phyloP scores from a whole-genome alignment of 805 yeast species.

The Torulaspora indica region DNA sequence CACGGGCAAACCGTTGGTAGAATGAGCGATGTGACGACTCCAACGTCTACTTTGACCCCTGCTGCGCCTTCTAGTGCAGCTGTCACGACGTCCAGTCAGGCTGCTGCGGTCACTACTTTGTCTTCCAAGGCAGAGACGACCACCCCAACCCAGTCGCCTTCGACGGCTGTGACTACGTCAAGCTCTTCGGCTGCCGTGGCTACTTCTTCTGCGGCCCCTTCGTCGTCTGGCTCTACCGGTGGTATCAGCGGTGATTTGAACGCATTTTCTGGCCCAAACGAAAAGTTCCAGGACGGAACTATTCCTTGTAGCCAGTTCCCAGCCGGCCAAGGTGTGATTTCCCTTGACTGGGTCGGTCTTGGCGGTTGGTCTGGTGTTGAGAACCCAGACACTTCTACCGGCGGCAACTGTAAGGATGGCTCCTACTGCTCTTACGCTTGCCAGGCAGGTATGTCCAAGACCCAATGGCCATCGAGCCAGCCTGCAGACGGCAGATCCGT shows the following conservation, averaged over 20 bases:
- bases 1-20: constrained; percentile 42
- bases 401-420: constrained; percentile 73
- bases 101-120: constrained; percentile 27
- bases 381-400: constrained; percentile 48
- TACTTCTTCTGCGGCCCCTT: constrained; percentile 28
- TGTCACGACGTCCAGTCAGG: constrained; percentile 30
- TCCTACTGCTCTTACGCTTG: constrained; percentile 96
- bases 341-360: constrained; percentile 51
- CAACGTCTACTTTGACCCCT: constrained; percentile 28
- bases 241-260: constrained; percentile 53
- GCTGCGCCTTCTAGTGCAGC: constrained; percentile 22
- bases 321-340: constrained; percentile 66
- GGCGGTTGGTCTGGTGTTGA: constrained; percentile 47
- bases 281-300: constrained; percentile 64
- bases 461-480: constrained; percentile 92
- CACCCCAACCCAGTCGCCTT: constrained; percentile 25
- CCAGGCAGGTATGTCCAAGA: constrained; percentile 98
- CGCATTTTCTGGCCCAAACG: constrained; percentile 52
- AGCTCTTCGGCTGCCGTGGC: constrained; percentile 31
- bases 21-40: constrained; percentile 23
- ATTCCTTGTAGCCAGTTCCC: constrained; percentile 66
- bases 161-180: too few species aligned
- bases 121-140: constrained; percentile 16
- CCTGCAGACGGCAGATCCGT: constrained; percentile 86
- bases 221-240: constrained; percentile 38